Conservation (phyloP, 2,329 filamentous ascomycete species). For the Corynespora cassiicola region DNA sequence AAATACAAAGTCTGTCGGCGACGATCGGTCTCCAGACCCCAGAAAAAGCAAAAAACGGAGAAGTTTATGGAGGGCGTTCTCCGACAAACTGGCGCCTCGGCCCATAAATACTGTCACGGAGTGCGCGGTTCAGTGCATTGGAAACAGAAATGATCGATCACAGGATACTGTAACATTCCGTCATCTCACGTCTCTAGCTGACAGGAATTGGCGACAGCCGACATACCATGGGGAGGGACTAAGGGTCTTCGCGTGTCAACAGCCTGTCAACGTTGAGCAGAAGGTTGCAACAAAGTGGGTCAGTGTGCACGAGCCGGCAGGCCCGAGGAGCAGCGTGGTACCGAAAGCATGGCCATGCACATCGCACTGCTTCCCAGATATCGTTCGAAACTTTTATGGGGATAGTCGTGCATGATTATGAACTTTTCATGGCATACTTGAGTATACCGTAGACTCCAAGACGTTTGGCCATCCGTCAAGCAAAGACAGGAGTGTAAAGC, state of each 20-base stretch:
- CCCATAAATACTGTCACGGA: no score
- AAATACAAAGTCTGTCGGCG: no score
- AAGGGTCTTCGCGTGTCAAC: not conserved
- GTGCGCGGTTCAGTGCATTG: no score
- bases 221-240: constrained; percentile 3
- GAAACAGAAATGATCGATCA: constrained; percentile 4
- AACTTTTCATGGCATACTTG: not conserved
- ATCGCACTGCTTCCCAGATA: not conserved
- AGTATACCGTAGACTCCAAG: not conserved
- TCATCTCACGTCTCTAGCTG: constrained; percentile 18
- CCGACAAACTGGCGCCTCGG: no score
- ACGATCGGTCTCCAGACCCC: no score
- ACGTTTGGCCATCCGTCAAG: not conserved
- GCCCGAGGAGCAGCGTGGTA: not conserved
- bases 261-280: constrained; percentile 6
- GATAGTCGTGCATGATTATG: constrained; percentile 3
- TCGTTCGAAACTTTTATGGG: constrained; percentile 8
- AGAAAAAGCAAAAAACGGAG: no score
- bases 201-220: not conserved
- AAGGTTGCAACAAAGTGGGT: constrained; percentile 12
- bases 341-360: no score
- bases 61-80: no score
- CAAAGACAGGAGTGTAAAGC: not conserved
- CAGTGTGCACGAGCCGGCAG: constrained; percentile 13
- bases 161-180: constrained; percentile 6